Base-by-base conservation (phyloP, 2,329 filamentous ascomycete species). In the Helotiales sp. region DNA sequence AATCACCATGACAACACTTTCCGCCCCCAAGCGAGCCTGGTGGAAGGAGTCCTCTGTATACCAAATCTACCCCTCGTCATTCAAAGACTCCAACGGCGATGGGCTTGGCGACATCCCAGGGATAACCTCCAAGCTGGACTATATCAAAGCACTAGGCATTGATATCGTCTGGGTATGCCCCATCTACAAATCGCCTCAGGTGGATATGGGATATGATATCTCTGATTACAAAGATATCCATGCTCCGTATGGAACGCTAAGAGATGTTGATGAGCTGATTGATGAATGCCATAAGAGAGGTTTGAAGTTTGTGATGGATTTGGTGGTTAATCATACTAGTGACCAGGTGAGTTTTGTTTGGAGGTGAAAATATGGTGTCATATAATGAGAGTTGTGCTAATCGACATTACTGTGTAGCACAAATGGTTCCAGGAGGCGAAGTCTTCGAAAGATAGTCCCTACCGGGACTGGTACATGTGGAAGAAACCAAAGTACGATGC, bases 201-300 rank as follows among this genome's bases (percentile, higher is more conserved):
- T 86, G 3, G 89, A 92, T 68, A 90, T 91, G 88, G 90, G 89
- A 30, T 92, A 92, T 73, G 90, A 92, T 71, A 86, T 92, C n/a
- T 85, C 85, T 0, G 85, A 93, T 75, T 93, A 93, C 70, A 84
- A 88, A 70, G 83, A 82, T 45, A 89, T 93, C 32, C 85, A 91
- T 68, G 82, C 85, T 0, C 84, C 85, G 1, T 93, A 91, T 69
- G 91, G 91, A 5, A 89, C 86, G 0, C 80, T 92, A 13, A 80
- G 83, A 50, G 89, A 93, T 75, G 86, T 92, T 28, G 88, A 92
- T 59, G 78, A 79, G 0, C 76, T 93, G 32, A 86, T 91, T n/a
- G 69, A 81, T 22, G 85, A 85, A 11, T 85, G 86, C 43, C 88
- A 92, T 67, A 71, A 80, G 4, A 80, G 87, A 2, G 85, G 82